Conservation (phyloP, 129 eudicot genomes). For the carrot (Daucus carota) region DH1_v3.0 NC_030386.2:6276001-6276500, state of each 20-base stretch:
- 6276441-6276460: conserved; percentile 10
- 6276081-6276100: too few relatives aligned
- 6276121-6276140: too few relatives aligned
- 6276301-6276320: conserved; percentile 53
- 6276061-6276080: too few relatives aligned
- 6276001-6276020: too few relatives aligned
- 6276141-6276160: too few relatives aligned
- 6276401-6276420: conserved; percentile 30
- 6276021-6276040: too few relatives aligned
- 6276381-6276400: conserved; percentile 14
- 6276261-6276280: background rate
- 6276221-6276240: background rate
- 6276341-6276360: conserved; percentile 9
- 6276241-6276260: background rate
- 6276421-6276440: conserved; percentile 35
- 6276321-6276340: conserved; percentile 54
- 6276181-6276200: background rate
- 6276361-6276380: conserved; percentile 13
- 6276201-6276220: background rate
- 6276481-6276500: conserved; percentile 1
- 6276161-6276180: too few relatives aligned
- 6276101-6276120: too few relatives aligned
- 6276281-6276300: conserved; percentile 35
- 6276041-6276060: too few relatives aligned
- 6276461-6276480: conserved; percentile 12